Evolutionary conservation across 176 grass and related monocot species (phyloP).

Genomic region (Secale cereale): DNA sequence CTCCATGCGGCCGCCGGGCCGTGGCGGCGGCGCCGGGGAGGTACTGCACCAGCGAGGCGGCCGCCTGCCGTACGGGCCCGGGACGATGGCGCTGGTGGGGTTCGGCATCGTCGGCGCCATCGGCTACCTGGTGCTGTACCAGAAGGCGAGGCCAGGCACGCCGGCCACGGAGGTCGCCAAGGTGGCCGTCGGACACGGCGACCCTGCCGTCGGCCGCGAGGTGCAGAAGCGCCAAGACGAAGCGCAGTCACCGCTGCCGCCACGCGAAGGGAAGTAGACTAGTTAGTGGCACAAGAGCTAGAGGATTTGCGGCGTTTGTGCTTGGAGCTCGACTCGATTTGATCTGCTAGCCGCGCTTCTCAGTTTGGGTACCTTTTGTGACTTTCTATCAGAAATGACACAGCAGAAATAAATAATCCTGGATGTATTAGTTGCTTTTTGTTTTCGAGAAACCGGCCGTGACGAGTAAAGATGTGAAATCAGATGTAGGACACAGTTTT

Average conservation of each 20-base stretch:
- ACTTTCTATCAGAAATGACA: background rate
- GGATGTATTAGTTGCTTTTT: too few relatives aligned
- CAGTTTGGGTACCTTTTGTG: background rate
- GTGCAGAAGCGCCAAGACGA: background rate
- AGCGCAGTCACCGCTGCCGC: background rate
- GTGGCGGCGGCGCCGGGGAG: slow-evolving; percentile 37
- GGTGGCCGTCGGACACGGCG: slow-evolving; percentile 40
- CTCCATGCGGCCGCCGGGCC: slow-evolving; percentile 56
- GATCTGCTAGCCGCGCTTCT: too few relatives aligned
- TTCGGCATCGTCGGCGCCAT: slow-evolving; percentile 59
- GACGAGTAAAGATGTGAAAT: too few relatives aligned
- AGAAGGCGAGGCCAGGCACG: slow-evolving; percentile 66
- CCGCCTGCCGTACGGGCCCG: slow-evolving; percentile 52
- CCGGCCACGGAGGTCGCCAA: slow-evolving; percentile 63
- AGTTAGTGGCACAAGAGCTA: background rate
- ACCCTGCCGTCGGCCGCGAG: slow-evolving; percentile 15
- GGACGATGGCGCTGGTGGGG: slow-evolving; percentile 51
- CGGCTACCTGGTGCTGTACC: slow-evolving; percentile 60
- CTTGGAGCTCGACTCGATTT: background rate
- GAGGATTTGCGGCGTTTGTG: background rate
- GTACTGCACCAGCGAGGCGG: slow-evolving; percentile 78
- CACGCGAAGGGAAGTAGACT: slow-evolving; percentile 20
- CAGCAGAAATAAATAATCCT: background rate
- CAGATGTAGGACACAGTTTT: too few relatives aligned
- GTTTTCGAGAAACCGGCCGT: too few relatives aligned